Conservation (phyloP, 83 land plant genomes). For the Isoetes engelmannii region DNA sequence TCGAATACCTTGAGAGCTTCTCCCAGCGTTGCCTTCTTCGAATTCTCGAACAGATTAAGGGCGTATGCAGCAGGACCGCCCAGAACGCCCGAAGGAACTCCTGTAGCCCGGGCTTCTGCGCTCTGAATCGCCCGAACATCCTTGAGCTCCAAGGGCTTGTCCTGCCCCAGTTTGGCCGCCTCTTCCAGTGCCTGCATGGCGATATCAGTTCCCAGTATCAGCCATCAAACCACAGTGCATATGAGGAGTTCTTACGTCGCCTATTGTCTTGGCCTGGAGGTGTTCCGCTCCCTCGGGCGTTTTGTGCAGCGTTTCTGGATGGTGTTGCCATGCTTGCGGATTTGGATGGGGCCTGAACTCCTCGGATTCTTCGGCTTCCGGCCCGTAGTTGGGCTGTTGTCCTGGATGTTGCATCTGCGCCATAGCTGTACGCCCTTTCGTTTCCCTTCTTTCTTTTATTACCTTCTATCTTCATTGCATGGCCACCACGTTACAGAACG, state of each 20-base stretch:
- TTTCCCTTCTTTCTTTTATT: too few species aligned
- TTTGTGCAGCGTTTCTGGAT: not conserved
- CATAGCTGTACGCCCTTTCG: too few species aligned
- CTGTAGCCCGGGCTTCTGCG: conserved; percentile 17
- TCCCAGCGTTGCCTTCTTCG: conserved; percentile 8
- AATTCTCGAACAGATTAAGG: not conserved
- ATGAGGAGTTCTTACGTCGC: conserved; percentile 17
- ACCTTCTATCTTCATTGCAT: too few species aligned
- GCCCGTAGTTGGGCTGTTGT: too few species aligned
- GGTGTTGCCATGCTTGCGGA: conserved; percentile 11
- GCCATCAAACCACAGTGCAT: too few species aligned
- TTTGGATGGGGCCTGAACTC: conserved; percentile 11
- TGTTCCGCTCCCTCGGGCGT: not conserved
- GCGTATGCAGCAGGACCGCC: conserved; percentile 15
- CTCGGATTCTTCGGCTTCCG: too few species aligned
- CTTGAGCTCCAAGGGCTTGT: conserved; percentile 14
- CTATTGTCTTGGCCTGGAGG: conserved; percentile 12
- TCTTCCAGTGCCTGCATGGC: conserved; percentile 8
- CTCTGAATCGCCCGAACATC: conserved; percentile 15
- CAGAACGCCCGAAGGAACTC: conserved; percentile 15
- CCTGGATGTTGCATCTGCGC: too few species aligned
- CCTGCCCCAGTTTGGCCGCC: not conserved
- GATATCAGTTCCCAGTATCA: too few species aligned
- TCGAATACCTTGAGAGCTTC: conserved; percentile 11
- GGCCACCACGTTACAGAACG: too few species aligned